phyloP scores from a whole-genome alignment of 2,329 filamentous ascomycete species.

The Sporothrix protearum region DNA sequence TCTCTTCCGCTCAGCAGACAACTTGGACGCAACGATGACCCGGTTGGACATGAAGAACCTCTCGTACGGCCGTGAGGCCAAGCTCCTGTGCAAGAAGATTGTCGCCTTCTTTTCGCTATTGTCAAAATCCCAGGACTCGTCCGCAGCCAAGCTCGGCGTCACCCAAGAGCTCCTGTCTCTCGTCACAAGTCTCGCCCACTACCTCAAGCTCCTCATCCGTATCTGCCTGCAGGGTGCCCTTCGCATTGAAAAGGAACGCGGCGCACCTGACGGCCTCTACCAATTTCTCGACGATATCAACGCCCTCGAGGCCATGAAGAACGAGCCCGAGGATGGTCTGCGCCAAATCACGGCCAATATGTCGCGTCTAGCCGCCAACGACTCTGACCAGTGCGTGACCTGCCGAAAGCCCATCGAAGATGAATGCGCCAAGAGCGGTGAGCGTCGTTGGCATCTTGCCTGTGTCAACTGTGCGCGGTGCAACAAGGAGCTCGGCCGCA shows the following conservation, averaged over 20 bases:
- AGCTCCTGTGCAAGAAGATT: conserved; percentile 98
- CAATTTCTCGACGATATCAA: conserved; percentile 79
- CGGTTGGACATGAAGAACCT: conserved; percentile 72
- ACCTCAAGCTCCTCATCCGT: conserved; percentile 92
- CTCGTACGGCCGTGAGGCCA: conserved; percentile 92
- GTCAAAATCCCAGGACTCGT: conserved; percentile 89
- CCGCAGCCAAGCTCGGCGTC: conserved; percentile 85
- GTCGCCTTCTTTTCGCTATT: conserved; percentile 95
- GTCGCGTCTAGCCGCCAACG: conserved; percentile 64
- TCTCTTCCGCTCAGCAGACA: conserved; percentile 82
- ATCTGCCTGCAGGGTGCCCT: conserved; percentile 94
- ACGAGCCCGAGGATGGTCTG: conserved; percentile 52
- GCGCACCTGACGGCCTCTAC: conserved; percentile 69
- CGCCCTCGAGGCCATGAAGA: conserved; percentile 74
- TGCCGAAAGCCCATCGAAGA: conserved; percentile 92
- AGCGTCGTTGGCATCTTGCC: conserved; percentile 76
- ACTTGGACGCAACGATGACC: conserved; percentile 71
- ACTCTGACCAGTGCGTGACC: conserved; percentile 77
- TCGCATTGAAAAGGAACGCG: conserved; percentile 81
- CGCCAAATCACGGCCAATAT: conserved; percentile 64
- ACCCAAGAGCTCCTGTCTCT: conserved; percentile 97
- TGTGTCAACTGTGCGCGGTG: conserved; percentile 75
- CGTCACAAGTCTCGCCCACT: conserved; percentile 93
- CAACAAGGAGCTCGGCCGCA: conserved; percentile 61
- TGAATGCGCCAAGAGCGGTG: conserved; percentile 73